Percentiles rank a stretch among this genome's conserved stretches.
Evolutionary conservation across 202 grass and related monocot species (phyloP).

Genomic region (Dendrocalamus latiflorus): DNA sequence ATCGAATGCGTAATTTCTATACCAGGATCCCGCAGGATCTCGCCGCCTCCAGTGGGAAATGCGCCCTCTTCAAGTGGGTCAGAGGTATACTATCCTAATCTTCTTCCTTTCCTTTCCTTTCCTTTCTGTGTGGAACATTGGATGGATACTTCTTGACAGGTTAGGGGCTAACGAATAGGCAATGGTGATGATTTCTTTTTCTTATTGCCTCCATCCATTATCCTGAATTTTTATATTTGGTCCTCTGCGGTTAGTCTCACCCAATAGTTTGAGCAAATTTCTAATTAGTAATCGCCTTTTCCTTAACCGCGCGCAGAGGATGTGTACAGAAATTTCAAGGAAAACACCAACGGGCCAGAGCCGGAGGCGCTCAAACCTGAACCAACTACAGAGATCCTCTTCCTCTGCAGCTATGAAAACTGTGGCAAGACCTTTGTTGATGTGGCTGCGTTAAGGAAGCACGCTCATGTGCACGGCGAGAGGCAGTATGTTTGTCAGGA

Average conservation of each 20-base stretch:
- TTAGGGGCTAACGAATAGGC: neutral
- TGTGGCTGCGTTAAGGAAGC: conserved; percentile 61
- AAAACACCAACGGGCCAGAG: conserved; percentile 21
- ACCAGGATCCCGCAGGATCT: conserved; percentile 82
- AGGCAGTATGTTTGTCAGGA: conserved; percentile 70
- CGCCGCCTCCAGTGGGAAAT: conserved; percentile 45
- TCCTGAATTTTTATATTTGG: no score
- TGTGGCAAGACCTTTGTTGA: conserved; percentile 81
- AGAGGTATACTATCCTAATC: conserved; percentile 45
- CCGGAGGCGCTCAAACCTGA: conserved; percentile 45
- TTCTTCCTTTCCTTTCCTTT: neutral
- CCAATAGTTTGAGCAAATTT: neutral
- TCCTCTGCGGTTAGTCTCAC: neutral
- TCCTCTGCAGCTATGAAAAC: conserved; percentile 81
- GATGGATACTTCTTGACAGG: neutral
- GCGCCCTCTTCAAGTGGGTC: conserved; percentile 77
- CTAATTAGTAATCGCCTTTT: neutral
- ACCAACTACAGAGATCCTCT: conserved; percentile 75
- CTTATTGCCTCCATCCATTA: neutral
- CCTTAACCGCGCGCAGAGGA: conserved; percentile 49
- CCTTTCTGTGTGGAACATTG: no score
- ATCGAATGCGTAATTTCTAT: neutral
- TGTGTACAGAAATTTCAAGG: conserved; percentile 46
- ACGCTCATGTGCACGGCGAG: conserved; percentile 67
- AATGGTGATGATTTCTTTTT: neutral